A percentile compares a stretch with the other conserved stretches of the same genome.
Conservation (phyloP, 495 filamentous ascomycete species). For the Xylaria curta region DNA sequence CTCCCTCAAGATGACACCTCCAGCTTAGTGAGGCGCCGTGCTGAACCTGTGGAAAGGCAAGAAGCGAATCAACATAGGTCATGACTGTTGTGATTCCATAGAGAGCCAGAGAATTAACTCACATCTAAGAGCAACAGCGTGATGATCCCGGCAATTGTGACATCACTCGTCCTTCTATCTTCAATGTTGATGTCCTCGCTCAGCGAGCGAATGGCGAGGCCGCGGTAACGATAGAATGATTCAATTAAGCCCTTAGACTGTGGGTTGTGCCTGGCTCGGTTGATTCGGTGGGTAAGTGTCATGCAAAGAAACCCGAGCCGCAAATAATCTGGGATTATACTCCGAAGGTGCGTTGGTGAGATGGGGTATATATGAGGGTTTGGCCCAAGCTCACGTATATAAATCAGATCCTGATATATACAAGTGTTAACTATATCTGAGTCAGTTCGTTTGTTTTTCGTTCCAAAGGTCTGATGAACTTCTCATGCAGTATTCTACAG, state of each 20-base stretch:
- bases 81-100: background rate
- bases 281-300: slow-evolving; percentile 44
- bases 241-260: slow-evolving; percentile 28
- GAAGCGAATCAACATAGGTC: background rate
- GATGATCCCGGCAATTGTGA: slow-evolving; percentile 27
- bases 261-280: slow-evolving; percentile 28
- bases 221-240: slow-evolving; percentile 43
- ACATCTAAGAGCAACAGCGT: slow-evolving; percentile 1
- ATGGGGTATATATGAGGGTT: slow-evolving; percentile 41
- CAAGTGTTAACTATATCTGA: slow-evolving; percentile 39
- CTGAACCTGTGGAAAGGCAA: background rate
- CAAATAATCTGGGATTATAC: slow-evolving; percentile 37
- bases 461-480: background rate
- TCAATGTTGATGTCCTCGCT: slow-evolving; percentile 34
- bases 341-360: slow-evolving; percentile 32
- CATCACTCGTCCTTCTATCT: slow-evolving; percentile 32
- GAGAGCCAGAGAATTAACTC: background rate
- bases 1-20: background rate
- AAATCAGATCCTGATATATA: slow-evolving; percentile 40
- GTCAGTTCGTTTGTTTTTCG: slow-evolving; percentile 8
- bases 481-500: slow-evolving; percentile 2
- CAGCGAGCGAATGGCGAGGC: slow-evolving; percentile 42
- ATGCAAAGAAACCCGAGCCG: slow-evolving; percentile 42
- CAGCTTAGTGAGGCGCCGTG: background rate
- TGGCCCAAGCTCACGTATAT: slow-evolving; percentile 36